These are phyloP conservation scores for Xerocomus potaroensis DNA, from an alignment of 768 basidiomycete genomes.

Conservation along the genomic window DNA sequence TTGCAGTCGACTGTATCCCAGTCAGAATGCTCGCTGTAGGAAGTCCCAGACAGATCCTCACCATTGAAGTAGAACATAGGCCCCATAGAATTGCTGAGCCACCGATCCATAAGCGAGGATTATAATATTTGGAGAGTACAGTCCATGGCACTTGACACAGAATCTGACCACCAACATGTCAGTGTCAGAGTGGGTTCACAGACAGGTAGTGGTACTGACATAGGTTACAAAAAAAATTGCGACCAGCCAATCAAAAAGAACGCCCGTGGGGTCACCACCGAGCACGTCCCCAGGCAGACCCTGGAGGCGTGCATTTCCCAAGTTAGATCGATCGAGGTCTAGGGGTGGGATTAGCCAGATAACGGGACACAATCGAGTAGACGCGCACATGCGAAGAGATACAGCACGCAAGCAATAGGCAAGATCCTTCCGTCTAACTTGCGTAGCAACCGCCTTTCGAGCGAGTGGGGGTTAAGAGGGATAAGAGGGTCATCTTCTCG, in stretches of 20 bases:
- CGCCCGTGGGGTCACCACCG: constrained; percentile 62
- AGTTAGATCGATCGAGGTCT: constrained; percentile 70
- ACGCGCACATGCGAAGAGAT: constrained; percentile 65
- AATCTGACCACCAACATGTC: constrained; percentile 41
- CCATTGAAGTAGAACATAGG: constrained; percentile 67
- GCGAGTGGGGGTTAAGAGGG: constrained; percentile 18
- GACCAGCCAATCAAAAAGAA: constrained; percentile 74
- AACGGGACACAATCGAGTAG: background rate
- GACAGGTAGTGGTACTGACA: constrained; percentile 34
- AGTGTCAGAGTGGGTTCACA: background rate
- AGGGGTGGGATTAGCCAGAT: background rate
- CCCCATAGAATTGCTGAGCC: constrained; percentile 70
- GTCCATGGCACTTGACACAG: constrained; percentile 67
- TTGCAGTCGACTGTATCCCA: constrained; percentile 21
- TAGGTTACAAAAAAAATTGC: constrained; percentile 79
- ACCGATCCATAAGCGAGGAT: constrained; percentile 70
- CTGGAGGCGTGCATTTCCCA: constrained; percentile 77
- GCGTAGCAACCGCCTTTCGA: constrained; percentile 53
- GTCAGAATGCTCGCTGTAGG: background rate
- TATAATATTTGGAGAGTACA: constrained; percentile 60
- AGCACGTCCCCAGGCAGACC: constrained; percentile 62
- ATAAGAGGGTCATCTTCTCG: constrained; percentile 20
- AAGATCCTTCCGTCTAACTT: constrained; percentile 67
- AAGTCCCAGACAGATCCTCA: constrained; percentile 16
- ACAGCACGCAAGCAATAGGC: constrained; percentile 69